These are phyloP conservation scores for Pythium oligandrum DNA, from an alignment of 352 stramenopile genomes.

Conservation along the genomic window DNA sequence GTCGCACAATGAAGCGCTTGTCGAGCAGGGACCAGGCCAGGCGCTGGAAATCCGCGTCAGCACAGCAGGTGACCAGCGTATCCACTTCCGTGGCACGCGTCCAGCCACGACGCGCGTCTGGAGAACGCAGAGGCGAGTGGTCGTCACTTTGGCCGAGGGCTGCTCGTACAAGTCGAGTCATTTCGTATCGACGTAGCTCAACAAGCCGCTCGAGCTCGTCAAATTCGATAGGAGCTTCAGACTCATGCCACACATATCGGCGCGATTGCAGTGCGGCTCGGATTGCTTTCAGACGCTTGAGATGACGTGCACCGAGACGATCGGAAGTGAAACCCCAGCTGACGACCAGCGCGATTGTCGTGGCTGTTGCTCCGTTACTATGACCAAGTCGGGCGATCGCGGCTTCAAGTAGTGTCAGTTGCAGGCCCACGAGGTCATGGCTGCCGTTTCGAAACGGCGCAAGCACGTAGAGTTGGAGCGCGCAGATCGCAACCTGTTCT, in stretches of 20 bases:
- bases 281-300: conserved; percentile 5
- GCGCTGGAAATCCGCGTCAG: conserved; percentile 21
- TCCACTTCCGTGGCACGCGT: conserved; percentile 2
- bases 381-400: background rate
- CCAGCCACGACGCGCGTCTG: too few relatives aligned
- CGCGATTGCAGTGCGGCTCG: background rate
- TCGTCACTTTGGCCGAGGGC: background rate
- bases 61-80: conserved; percentile 21
- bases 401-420: conserved; percentile 36
- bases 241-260: conserved; percentile 1
- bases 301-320: conserved; percentile 6
- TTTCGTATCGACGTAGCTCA: background rate
- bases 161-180: background rate
- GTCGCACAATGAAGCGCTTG: conserved; percentile 11
- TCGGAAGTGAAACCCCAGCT: conserved; percentile 9
- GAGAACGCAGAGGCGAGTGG: too few relatives aligned
- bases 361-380: too few relatives aligned
- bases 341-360: background rate
- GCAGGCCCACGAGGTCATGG: conserved; percentile 24
- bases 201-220: conserved; percentile 2
- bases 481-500: conserved; percentile 28
- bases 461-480: conserved; percentile 32
- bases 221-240: conserved; percentile 2
- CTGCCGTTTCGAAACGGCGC: conserved; percentile 8
- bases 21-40: conserved; percentile 22